phyloP scores from a whole-genome alignment of 1,139 yeast genomes.

The Debaryomyces sp. region DNA sequence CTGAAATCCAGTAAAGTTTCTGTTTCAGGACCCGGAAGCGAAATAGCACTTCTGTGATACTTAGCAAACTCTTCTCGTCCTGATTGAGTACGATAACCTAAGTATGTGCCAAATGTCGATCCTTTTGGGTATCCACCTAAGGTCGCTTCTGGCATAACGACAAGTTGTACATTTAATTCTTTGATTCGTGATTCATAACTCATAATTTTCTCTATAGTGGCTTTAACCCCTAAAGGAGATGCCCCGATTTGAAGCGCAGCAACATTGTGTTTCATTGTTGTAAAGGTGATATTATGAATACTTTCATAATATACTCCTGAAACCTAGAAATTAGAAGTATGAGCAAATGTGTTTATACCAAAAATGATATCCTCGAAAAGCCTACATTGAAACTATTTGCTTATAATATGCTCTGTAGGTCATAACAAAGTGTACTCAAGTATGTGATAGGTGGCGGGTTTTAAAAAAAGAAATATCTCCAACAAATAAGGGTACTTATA shows the following conservation, averaged over 20 bases:
- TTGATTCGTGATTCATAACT: constrained; percentile 32
- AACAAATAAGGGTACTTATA: too few relatives aligned
- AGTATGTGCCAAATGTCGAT: constrained; percentile 35
- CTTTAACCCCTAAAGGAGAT: constrained; percentile 31
- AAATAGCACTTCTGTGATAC: constrained; percentile 29
- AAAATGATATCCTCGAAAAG: too few relatives aligned
- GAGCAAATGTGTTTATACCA: too few relatives aligned
- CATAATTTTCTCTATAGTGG: constrained; percentile 33
- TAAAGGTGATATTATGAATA: too few relatives aligned
- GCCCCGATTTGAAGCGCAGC: constrained; percentile 42
- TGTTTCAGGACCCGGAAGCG: constrained; percentile 32
- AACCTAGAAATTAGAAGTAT: too few relatives aligned
- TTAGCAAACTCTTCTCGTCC: constrained; percentile 37
- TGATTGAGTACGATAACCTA: constrained; percentile 38
- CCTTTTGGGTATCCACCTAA: constrained; percentile 48
- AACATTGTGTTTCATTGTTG: constrained; percentile 20
- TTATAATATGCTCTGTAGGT: too few relatives aligned
- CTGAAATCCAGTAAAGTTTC: constrained; percentile 24
- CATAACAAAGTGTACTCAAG: too few relatives aligned
- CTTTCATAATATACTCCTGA: too few relatives aligned
- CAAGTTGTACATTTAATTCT: constrained; percentile 28
- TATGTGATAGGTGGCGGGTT: too few relatives aligned
- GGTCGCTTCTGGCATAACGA: constrained; percentile 42
- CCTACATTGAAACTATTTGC: too few relatives aligned
- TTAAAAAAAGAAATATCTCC: too few relatives aligned